These are phyloP conservation scores for Solanum pimpinellifolium DNA, from an alignment of 257 asterid genomes.

Conservation along the genomic window DNA sequence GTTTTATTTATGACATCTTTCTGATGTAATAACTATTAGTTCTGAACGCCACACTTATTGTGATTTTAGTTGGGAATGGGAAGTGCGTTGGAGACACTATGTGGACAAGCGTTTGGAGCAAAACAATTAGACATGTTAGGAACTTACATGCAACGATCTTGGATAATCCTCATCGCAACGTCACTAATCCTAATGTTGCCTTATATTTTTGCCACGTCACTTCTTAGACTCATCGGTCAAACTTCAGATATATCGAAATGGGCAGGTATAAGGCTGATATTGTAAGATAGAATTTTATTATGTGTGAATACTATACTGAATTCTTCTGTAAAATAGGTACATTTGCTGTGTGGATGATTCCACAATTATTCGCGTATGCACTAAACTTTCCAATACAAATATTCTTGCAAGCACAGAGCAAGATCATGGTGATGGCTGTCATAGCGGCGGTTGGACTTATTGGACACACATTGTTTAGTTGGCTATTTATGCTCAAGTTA, in stretches of 20 bases:
- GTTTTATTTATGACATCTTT: not conserved
- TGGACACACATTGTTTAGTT: slow-evolving; percentile 29
- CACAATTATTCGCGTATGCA: slow-evolving; percentile 51
- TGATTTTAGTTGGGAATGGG: slow-evolving; percentile 87
- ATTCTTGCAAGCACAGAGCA: slow-evolving; percentile 59
- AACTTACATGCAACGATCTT: slow-evolving; percentile 46
- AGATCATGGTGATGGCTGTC: slow-evolving; percentile 30
- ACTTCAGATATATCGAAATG: slow-evolving; percentile 22
- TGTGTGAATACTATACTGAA: not conserved
- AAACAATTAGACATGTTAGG: slow-evolving; percentile 70
- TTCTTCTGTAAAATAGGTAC: slow-evolving; percentile 14
- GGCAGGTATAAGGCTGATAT: slow-evolving; percentile 9
- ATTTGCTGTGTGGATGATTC: slow-evolving; percentile 52
- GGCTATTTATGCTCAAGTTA: slow-evolving; percentile 45
- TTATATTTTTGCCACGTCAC: slow-evolving; percentile 26
- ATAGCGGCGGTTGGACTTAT: slow-evolving; percentile 24
- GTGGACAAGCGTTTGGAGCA: slow-evolving; percentile 85
- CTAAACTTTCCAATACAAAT: slow-evolving; percentile 44
- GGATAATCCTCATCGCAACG: slow-evolving; percentile 34
- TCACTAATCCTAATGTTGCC: slow-evolving; percentile 14
- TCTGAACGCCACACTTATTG: not conserved
- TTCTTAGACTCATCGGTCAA: slow-evolving; percentile 36
- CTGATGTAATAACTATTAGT: not conserved
- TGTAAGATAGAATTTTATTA: not conserved
- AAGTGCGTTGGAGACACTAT: slow-evolving; percentile 81